Percentiles rank a stretch among this genome's conserved stretches.
These are phyloP conservation scores for Coelastrella sp. DNA, from an alignment of 139 green algal species.

Conservation along the genomic window DNA sequence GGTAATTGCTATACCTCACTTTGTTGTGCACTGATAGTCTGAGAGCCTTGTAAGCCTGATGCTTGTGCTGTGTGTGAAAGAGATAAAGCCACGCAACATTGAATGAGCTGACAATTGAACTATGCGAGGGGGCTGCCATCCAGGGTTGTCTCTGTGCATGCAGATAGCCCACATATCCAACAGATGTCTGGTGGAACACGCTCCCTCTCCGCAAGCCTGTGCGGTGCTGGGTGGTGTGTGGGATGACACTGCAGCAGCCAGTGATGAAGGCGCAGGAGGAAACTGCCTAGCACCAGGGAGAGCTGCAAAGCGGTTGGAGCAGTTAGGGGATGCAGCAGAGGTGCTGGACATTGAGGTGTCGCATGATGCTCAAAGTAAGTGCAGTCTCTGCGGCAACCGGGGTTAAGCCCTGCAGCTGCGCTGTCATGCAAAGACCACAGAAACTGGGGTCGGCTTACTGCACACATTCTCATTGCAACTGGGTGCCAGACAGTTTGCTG, in stretches of 20 bases:
- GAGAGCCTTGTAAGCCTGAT: neutral
- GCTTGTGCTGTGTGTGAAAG: neutral
- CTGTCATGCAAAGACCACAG: too few species aligned
- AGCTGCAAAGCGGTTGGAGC: constrained; percentile 37
- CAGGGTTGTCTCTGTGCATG: neutral
- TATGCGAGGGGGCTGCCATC: constrained; percentile 9
- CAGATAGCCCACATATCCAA: constrained; percentile 62
- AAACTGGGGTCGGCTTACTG: too few species aligned
- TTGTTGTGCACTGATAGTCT: neutral
- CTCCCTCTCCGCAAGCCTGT: constrained; percentile 76
- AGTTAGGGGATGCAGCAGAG: constrained; percentile 47
- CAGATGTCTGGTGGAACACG: constrained; percentile 78
- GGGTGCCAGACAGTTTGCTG: neutral
- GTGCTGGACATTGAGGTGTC: constrained; percentile 42
- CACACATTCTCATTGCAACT: too few species aligned
- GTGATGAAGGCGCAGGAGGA: constrained; percentile 53
- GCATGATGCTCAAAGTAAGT: constrained; percentile 33
- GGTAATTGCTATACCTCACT: neutral
- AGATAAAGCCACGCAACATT: too few species aligned
- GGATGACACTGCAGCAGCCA: constrained; percentile 69
- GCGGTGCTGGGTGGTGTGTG: constrained; percentile 69
- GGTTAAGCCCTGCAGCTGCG: too few species aligned
- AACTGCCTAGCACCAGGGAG: constrained; percentile 54
- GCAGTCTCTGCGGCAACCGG: too few species aligned
- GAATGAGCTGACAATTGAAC: too few species aligned